Evolutionary conservation across 345 rosid species (phyloP).

Genomic region (Sonneratia caseolaris): DNA sequence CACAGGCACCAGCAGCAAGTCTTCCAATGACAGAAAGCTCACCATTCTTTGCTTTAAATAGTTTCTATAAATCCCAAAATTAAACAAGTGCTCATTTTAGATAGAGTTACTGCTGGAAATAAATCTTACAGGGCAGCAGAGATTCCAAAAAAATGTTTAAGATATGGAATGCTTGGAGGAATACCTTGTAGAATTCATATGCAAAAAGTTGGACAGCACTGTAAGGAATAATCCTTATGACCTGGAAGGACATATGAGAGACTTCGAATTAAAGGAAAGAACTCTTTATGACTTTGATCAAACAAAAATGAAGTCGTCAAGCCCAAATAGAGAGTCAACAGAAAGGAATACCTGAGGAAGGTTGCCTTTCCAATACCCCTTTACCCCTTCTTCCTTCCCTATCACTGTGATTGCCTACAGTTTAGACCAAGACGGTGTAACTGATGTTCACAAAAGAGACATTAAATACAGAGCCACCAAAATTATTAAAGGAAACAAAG

Average conservation of each 20-base stretch:
- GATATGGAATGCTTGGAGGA: neutral
- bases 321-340: neutral
- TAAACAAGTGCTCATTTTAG: constrained; percentile 9
- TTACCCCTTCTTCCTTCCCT: constrained; percentile 85
- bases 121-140: neutral
- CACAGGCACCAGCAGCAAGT: constrained; percentile 97
- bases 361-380: constrained; percentile 98
- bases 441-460: neutral
- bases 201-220: constrained; percentile 94
- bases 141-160: neutral
- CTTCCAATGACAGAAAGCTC: constrained; percentile 82
- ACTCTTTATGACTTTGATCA: neutral
- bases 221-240: constrained; percentile 80
- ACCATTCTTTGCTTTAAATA: constrained; percentile 66
- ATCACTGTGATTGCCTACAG: constrained; percentile 65
- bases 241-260: constrained; percentile 27
- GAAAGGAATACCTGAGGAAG: constrained; percentile 67
- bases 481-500: neutral
- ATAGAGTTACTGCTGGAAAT: neutral
- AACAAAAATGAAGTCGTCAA: constrained; percentile 5
- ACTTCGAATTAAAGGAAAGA: constrained; percentile 3
- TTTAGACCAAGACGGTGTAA: neutral
- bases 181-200: constrained; percentile 89
- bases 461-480: neutral
- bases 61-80: constrained; percentile 45